A percentile compares a stretch with the other conserved stretches of the same genome.
These are phyloP conservation scores for Coemansia sp. DNA, from an alignment of 192 early-diverging fungal genomes.

Conservation along the genomic window DNA sequence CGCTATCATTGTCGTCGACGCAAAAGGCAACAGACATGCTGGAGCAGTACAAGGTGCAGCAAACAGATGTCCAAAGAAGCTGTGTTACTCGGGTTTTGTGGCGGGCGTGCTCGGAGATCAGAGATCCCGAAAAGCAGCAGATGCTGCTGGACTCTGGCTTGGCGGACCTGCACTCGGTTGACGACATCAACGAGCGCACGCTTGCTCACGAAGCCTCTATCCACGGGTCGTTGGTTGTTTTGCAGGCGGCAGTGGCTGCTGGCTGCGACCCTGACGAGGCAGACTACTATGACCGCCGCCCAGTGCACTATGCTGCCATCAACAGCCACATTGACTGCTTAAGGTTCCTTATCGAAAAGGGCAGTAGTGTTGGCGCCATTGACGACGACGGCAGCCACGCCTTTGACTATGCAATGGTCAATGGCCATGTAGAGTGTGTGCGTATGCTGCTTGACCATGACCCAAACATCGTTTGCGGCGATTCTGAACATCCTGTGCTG, in stretches of 20 bases:
- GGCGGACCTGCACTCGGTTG: slow-evolving; percentile 77
- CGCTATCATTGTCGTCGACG: slow-evolving; percentile 9
- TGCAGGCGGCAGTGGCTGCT: slow-evolving; percentile 56
- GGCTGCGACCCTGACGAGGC: slow-evolving; percentile 50
- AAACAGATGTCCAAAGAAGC: slow-evolving; percentile 37
- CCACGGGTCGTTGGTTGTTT: slow-evolving; percentile 66
- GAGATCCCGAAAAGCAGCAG: slow-evolving; percentile 35
- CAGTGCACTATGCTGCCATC: slow-evolving; percentile 94
- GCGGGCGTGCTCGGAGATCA: slow-evolving; percentile 51
- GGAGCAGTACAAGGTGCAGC: slow-evolving; percentile 18
- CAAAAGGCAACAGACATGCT: slow-evolving; percentile 15
- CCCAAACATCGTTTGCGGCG: slow-evolving; percentile 49
- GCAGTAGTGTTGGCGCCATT: slow-evolving; percentile 54
- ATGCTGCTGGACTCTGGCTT: slow-evolving; percentile 63
- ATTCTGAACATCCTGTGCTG: slow-evolving; percentile 64
- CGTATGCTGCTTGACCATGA: slow-evolving; percentile 72
- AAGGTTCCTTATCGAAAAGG: slow-evolving; percentile 55
- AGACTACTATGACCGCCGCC: slow-evolving; percentile 89
- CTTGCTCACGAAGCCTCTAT: slow-evolving; percentile 89
- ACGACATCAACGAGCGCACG: slow-evolving; percentile 92
- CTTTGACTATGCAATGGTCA: slow-evolving; percentile 81
- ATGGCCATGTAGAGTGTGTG: slow-evolving; percentile 75
- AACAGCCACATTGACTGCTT: slow-evolving; percentile 76
- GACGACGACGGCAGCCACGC: slow-evolving; percentile 93
- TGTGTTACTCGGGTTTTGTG: slow-evolving; percentile 47